A percentile compares a stretch with the other conserved stretches of the same genome.
phyloP scores from a whole-genome alignment of 768 basidiomycete species.

The Collybia nuda region DNA sequence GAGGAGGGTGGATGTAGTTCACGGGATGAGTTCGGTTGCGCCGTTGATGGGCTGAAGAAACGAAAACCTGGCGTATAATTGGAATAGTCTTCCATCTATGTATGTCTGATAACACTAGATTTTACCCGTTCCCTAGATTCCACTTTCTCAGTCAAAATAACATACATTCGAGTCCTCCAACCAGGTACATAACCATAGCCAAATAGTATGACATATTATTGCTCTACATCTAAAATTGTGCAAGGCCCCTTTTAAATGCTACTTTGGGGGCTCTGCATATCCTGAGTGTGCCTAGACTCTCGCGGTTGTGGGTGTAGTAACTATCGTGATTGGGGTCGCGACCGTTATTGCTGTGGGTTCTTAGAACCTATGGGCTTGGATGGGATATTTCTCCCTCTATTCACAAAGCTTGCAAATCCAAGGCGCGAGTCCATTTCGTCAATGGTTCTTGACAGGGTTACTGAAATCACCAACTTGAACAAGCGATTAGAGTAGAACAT shows the following conservation, averaged over 20 bases:
- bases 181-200: no score
- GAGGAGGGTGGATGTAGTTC: constrained; percentile 34
- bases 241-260: neutral
- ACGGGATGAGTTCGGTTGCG: constrained; percentile 43
- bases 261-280: neutral
- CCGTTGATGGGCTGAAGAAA: constrained; percentile 37
- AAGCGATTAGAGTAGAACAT: constrained; percentile 17
- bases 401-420: constrained; percentile 62
- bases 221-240: no score
- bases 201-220: no score
- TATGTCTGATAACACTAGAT: no score
- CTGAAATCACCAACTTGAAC: constrained; percentile 4
- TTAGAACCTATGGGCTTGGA: constrained; percentile 11
- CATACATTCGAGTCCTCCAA: no score
- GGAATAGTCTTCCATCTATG: neutral
- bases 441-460: constrained; percentile 48
- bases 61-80: constrained; percentile 22
- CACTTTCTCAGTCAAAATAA: no score
- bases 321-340: no score
- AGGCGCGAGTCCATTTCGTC: constrained; percentile 75
- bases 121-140: neutral
- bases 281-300: no score
- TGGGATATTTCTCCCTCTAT: constrained; percentile 53
- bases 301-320: no score
- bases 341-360: no score